phyloP scores from a whole-genome alignment of 2,329 filamentous ascomycete species.

The Ophiostoma sp. region DNA sequence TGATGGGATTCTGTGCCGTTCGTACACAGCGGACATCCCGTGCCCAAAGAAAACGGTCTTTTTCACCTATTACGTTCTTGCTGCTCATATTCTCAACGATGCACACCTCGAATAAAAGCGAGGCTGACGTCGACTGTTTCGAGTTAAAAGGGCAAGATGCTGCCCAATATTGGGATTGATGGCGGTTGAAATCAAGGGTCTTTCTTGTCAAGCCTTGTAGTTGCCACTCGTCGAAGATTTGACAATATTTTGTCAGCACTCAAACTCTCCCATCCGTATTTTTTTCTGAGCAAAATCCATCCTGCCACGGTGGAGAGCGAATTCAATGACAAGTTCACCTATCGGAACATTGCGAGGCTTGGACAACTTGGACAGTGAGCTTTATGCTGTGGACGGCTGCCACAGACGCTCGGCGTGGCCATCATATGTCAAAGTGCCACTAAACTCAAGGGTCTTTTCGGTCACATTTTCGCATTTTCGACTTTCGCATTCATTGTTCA shows the following conservation, averaged over 20 bases:
- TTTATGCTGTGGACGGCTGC: background rate
- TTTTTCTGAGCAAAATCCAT: background rate
- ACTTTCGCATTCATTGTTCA: background rate
- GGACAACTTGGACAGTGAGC: background rate
- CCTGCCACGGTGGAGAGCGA: background rate
- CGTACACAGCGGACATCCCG: background rate
- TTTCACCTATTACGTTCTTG: background rate
- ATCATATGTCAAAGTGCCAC: background rate
- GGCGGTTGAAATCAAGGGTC: background rate
- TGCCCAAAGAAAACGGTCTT: background rate
- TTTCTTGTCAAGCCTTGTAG: background rate
- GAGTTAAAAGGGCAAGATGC: background rate
- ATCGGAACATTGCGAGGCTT: background rate
- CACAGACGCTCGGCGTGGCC: constrained; percentile 13
- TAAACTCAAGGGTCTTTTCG: background rate
- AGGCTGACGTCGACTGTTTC: background rate
- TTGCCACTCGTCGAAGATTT: background rate
- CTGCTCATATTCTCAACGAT: background rate
- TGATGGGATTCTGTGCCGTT: background rate
- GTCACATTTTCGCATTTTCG: background rate
- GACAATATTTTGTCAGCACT: background rate
- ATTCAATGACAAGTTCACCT: background rate
- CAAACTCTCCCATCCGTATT: background rate
- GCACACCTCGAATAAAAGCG: background rate
- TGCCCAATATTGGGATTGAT: background rate